Conservation (phyloP, 1,284 basidiomycete species). For the Marasmius sp. region DNA sequence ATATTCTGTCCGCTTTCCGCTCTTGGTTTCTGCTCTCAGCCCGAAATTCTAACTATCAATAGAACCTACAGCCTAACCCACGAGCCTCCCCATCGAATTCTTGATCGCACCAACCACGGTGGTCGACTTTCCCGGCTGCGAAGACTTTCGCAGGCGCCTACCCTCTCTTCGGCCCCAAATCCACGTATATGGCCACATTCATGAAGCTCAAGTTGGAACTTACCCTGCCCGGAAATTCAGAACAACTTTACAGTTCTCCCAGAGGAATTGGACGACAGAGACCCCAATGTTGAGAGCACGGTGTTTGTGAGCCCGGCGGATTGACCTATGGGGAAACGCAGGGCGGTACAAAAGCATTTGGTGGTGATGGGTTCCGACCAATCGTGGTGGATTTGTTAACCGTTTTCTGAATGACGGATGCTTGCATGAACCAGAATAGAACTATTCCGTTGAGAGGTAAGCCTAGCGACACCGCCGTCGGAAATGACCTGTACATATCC, state of each 20-base stretch:
- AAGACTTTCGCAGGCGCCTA: conserved; percentile 39
- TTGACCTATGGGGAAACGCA: conserved; percentile 29
- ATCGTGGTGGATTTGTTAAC: conserved; percentile 42
- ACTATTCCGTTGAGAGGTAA: too few species aligned
- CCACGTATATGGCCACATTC: conserved; percentile 68
- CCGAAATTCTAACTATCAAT: conserved; percentile 22
- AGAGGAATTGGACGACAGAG: conserved; percentile 7
- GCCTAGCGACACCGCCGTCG: too few species aligned
- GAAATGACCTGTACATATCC: too few species aligned
- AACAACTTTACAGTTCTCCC: not conserved
- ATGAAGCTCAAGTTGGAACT: conserved; percentile 60
- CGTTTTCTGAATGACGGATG: too few species aligned
- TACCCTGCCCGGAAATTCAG: conserved; percentile 14
- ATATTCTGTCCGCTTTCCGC: conserved; percentile 44
- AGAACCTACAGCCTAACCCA: conserved; percentile 52
- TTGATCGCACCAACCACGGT: conserved; percentile 39
- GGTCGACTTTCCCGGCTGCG: conserved; percentile 49
- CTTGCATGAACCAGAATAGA: too few species aligned
- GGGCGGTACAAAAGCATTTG: conserved; percentile 26
- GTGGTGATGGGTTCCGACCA: conserved; percentile 41
- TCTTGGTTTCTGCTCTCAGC: conserved; percentile 4
- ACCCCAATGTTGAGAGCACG: conserved; percentile 24
- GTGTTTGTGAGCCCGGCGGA: conserved; percentile 48
- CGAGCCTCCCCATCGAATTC: conserved; percentile 51
- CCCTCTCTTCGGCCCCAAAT: conserved; percentile 44